phyloP scores from a whole-genome alignment of 2,329 filamentous ascomycete genomes.

The Hymenotorrendiella dingleyae region DNA sequence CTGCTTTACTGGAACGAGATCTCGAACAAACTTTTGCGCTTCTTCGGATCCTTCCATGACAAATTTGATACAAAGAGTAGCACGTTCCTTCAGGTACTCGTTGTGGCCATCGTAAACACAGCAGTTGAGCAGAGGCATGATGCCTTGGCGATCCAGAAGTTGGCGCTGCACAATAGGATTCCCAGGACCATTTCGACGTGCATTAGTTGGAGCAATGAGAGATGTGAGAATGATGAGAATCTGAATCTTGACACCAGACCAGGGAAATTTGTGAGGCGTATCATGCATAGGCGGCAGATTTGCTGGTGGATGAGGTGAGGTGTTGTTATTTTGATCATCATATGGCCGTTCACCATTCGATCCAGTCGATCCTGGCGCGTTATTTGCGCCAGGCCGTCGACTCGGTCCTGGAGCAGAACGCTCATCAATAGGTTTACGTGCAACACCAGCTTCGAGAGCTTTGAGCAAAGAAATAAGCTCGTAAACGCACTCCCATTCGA shows the following conservation, averaged over 20 bases:
- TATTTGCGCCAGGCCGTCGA: constrained; percentile 31
- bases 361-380: constrained; percentile 6
- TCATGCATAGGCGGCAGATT: constrained; percentile 52
- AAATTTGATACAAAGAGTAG: constrained; percentile 83
- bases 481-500: constrained; percentile 87
- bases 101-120: constrained; percentile 91
- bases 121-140: constrained; percentile 82
- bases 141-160: constrained; percentile 76
- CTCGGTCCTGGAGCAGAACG: constrained; percentile 30
- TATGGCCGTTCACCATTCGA: constrained; percentile 61
- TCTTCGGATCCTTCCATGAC: constrained; percentile 68
- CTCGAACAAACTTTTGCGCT: constrained; percentile 65
- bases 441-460: constrained; percentile 80
- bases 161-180: constrained; percentile 79
- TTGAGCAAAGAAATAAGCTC: constrained; percentile 83
- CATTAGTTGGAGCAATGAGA: constrained; percentile 74
- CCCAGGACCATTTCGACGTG: constrained; percentile 52
- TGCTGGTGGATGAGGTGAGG: constrained; percentile 34
- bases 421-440: constrained; percentile 67
- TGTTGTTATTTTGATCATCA: constrained; percentile 33
- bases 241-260: constrained; percentile 79
- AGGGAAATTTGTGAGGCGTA: constrained; percentile 57
- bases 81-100: constrained; percentile 87
- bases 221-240: constrained; percentile 86
- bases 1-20: constrained; percentile 33